Percentiles rank a stretch among this genome's conserved stretches.
Conservation (phyloP, 164 flowering plant species). For the Tetrastigma voinierianum region DNA sequence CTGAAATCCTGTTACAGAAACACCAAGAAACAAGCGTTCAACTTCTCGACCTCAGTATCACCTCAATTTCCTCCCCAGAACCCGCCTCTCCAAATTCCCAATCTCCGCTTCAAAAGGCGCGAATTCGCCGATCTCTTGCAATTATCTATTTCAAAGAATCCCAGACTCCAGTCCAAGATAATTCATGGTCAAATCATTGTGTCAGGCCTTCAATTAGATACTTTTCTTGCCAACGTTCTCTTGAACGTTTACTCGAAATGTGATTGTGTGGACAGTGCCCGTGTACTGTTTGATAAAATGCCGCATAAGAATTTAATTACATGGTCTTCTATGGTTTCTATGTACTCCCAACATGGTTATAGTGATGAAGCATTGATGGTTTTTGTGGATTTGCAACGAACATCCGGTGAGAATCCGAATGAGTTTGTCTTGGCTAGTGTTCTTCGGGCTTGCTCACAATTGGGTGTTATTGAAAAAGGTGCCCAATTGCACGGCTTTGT, state of each 20-base stretch:
- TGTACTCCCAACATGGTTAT: conserved; percentile 36
- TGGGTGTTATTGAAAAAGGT: conserved; percentile 27
- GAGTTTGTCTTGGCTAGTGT: conserved; percentile 64
- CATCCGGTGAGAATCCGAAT: conserved; percentile 29
- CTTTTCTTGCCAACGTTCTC: conserved; percentile 43
- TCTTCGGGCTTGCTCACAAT: conserved; percentile 43
- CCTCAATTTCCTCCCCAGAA: conserved; percentile 6
- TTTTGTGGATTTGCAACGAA: conserved; percentile 32
- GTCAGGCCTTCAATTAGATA: conserved; percentile 43
- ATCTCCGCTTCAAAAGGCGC: conserved; percentile 18
- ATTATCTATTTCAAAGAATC: conserved; percentile 12
- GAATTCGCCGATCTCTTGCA: conserved; percentile 45
- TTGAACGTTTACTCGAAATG: conserved; percentile 34
- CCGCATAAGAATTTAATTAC: conserved; percentile 42
- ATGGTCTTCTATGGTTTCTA: conserved; percentile 63
- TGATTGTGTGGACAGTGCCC: conserved; percentile 26
- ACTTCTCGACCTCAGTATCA: conserved; percentile 11
- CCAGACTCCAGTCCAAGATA: conserved; percentile 16
- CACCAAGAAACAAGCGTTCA: not conserved
- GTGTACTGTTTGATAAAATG: conserved; percentile 53
- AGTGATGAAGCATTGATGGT: conserved; percentile 38
- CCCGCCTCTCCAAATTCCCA: conserved; percentile 10
- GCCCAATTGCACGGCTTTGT: conserved; percentile 43
- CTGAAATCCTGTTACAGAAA: not conserved
- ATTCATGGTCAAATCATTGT: conserved; percentile 42